Evolutionary conservation across 2,329 filamentous ascomycete species (phyloP).

Genomic region (Neofusicoccum kwambonambiense): DNA sequence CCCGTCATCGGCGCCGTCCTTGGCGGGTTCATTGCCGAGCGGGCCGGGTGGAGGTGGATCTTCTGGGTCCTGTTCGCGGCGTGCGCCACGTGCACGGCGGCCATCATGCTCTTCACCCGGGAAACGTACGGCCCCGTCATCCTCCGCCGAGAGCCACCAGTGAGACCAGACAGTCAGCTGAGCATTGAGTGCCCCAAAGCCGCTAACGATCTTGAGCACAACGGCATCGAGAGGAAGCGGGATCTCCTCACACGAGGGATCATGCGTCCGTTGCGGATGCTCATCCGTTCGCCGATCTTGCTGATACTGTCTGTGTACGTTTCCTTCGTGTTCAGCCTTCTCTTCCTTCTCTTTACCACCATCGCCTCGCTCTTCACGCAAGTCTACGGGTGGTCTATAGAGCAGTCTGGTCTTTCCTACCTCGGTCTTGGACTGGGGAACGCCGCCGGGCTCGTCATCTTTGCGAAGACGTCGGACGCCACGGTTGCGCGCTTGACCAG

Average conservation of each 20-base stretch:
- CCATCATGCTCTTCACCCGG: slow-evolving; percentile 39
- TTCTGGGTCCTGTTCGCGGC: slow-evolving; percentile 36
- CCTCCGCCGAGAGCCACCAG: slow-evolving; percentile 19
- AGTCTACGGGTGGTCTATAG: not conserved
- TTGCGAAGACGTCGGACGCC: slow-evolving; percentile 1
- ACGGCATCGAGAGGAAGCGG: no score
- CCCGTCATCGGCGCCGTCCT: slow-evolving; percentile 33
- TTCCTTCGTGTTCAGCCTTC: slow-evolving; percentile 20
- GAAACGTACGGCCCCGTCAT: slow-evolving; percentile 52
- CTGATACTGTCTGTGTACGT: slow-evolving; percentile 20
- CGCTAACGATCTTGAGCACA: no score
- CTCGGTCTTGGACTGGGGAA: slow-evolving; percentile 47
- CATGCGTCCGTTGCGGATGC: slow-evolving; percentile 8
- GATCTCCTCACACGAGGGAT: no score
- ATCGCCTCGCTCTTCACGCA: slow-evolving; percentile 18
- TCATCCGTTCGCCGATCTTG: slow-evolving; percentile 25
- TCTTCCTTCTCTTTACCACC: slow-evolving; percentile 25
- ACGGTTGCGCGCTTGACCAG: no score
- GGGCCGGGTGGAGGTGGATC: slow-evolving; percentile 35
- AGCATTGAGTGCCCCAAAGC: no score
- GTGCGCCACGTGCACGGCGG: slow-evolving; percentile 24
- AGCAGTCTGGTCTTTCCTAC: slow-evolving; percentile 3
- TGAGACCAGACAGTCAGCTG: no score
- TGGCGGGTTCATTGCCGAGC: slow-evolving; percentile 35
- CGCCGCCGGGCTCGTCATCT: not conserved